Evolutionary conservation across 179 eudicot genomes (phyloP).

Genomic region (Spergularia azorica): DNA sequence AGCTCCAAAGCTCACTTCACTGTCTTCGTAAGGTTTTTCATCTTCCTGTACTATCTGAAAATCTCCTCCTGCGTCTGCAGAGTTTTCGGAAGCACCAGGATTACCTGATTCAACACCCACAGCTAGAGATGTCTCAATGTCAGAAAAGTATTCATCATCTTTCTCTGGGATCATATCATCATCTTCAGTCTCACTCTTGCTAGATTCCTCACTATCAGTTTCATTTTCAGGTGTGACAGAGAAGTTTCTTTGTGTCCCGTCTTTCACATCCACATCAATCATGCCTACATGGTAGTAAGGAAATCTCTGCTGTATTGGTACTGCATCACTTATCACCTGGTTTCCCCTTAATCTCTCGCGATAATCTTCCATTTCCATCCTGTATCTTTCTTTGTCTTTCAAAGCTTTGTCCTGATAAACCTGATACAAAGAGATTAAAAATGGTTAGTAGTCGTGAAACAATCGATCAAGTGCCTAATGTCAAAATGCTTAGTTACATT

Average conservation of each 20-base stretch:
- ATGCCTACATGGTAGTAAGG: constrained; percentile 31
- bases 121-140: constrained; percentile 11
- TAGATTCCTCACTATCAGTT: constrained; percentile 36
- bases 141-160: constrained; percentile 27
- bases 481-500: background rate
- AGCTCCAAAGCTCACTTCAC: background rate
- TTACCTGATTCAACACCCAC: constrained; percentile 21
- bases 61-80: constrained; percentile 11
- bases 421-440: constrained; percentile 32
- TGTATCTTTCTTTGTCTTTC: constrained; percentile 89
- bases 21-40: constrained; percentile 1
- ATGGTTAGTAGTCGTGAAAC: background rate
- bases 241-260: constrained; percentile 30
- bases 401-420: constrained; percentile 75
- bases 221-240: constrained; percentile 32
- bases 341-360: constrained; percentile 49
- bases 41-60: constrained; percentile 24
- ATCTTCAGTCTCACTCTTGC: constrained; percentile 34
- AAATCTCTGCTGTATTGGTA: constrained; percentile 62
- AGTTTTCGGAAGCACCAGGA: constrained; percentile 1
- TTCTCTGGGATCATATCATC: constrained; percentile 6
- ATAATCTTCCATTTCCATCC: constrained; percentile 73
- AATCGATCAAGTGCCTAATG: background rate
- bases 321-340: constrained; percentile 47
- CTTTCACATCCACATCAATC: constrained; percentile 37